A percentile compares a stretch with the other conserved stretches of the same genome.
phyloP scores from a whole-genome alignment of 768 basidiomycete species.

The Candolleomyces aberdarensis region DNA sequence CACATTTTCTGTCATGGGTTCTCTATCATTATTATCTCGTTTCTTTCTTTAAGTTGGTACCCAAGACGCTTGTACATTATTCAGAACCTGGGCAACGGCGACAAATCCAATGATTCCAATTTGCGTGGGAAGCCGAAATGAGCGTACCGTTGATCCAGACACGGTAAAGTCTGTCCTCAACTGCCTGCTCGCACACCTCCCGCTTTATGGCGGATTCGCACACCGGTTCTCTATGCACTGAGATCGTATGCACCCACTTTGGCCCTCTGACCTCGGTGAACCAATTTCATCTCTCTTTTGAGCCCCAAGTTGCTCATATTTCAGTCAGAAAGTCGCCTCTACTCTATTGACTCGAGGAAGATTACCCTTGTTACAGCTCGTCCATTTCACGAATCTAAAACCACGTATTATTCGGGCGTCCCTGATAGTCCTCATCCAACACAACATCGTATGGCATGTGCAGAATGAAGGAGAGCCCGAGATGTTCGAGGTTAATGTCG shows the following conservation, averaged over 20 bases:
- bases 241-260: slow-evolving; percentile 64
- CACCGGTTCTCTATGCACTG: slow-evolving; percentile 55
- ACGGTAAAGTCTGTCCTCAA: not conserved
- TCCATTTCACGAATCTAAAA: slow-evolving; percentile 66
- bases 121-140: slow-evolving; percentile 1
- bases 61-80: not conserved
- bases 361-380: slow-evolving; percentile 64
- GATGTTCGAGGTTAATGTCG: slow-evolving; percentile 76
- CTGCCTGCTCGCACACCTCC: not conserved
- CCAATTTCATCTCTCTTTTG: not conserved
- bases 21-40: not conserved
- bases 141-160: not conserved
- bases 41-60: not conserved
- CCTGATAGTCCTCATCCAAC: slow-evolving; percentile 81
- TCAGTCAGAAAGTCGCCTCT: slow-evolving; percentile 63
- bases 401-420: slow-evolving; percentile 66
- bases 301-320: not conserved
- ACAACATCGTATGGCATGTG: slow-evolving; percentile 88
- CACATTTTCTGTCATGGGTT: too few relatives aligned
- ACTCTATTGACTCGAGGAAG: slow-evolving; percentile 80
- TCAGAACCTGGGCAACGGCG: too few relatives aligned
- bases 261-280: slow-evolving; percentile 65
- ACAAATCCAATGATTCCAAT: too few relatives aligned
- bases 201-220: slow-evolving; percentile 60
- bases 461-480: slow-evolving; percentile 68